Base-by-base conservation (phyloP, 768 basidiomycete species). In the Lentinula edodes region DNA sequence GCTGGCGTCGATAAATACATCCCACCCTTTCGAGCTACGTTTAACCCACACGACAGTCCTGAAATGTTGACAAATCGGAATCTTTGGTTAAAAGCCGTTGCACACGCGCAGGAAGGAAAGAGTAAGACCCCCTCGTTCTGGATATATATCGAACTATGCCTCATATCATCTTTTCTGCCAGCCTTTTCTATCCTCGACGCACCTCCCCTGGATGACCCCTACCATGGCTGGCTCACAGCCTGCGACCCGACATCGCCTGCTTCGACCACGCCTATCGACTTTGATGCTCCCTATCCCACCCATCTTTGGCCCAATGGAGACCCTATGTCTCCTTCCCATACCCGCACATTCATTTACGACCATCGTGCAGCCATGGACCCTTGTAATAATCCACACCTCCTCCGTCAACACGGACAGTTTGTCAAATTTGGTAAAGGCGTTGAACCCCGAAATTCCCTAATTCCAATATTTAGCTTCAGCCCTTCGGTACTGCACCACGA, bases 391-490 rank as follows among this genome's bases (percentile, higher is more conserved):
- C 78, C 79, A 15, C 66, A 72, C 51, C 72, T 74, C 58, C 73
- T 81, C 59, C 73, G 77, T 62, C 73, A 78, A 0, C 83, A 86
- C 64, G 84, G 83, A 0, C 79, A 82, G 56, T 84, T 82, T 65
- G 73, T 86, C 20, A 76, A 80, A 0, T 76, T 82, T 53, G 69
- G 76, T 10, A 58, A 52, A 4, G 86, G 85, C 1, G 84, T 84
- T 0, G 55, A 59, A 1, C 82, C 84, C 1, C 75, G 77, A 58
- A 52, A 18, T 1, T 69, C 65, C 0, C 66, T 85, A 64, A 66
- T 83, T 0, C 86, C 85, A 0, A 76, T 80, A 23, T 87, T 88
- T 65, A 79, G 81, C 5, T 77, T 77, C 51, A 84, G 80, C 61
- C 72, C 78, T 0, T 82, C 84, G 1, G 58, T 70, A 2, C 58